Evolutionary conservation across 2,329 filamentous ascomycete genomes (phyloP).

Genomic region (Neofusicoccum kwambonambiense): DNA sequence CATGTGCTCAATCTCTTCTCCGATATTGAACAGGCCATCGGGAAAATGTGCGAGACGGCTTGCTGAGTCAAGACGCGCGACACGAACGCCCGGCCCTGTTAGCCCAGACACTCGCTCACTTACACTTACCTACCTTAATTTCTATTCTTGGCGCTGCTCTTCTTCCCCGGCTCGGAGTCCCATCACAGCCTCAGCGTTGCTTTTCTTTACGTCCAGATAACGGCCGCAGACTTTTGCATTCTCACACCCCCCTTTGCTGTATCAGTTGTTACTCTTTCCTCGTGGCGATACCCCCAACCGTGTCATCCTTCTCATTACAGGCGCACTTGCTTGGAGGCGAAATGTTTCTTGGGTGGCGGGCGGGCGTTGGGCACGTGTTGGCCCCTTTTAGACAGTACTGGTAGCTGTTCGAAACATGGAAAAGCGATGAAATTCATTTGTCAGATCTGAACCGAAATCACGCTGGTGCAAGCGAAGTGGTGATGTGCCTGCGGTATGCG

Average conservation of each 20-base stretch:
- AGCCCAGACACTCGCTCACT: neutral
- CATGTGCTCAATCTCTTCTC: conserved; percentile 42
- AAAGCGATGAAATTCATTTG: conserved; percentile 9
- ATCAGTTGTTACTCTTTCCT: neutral
- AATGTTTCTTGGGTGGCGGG: neutral
- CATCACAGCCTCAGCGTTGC: neutral
- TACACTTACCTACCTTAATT: conserved; percentile 7
- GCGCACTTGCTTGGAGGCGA: conserved; percentile 6
- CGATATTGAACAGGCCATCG: conserved; percentile 43
- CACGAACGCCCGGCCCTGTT: neutral
- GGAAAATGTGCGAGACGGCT: conserved; percentile 39
- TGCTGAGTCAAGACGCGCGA: neutral
- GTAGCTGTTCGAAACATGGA: conserved; percentile 11
- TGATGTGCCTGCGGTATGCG: neutral
- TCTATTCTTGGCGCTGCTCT: conserved; percentile 10
- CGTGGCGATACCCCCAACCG: conserved; percentile 14
- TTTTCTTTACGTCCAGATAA: conserved; percentile 2
- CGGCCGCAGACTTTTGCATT: neutral
- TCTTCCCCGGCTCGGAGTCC: neutral
- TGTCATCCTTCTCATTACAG: conserved; percentile 4
- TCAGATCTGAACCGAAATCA: conserved; percentile 2
- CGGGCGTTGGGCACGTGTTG: neutral
- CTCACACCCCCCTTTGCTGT: neutral
- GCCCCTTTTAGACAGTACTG: conserved; percentile 1
- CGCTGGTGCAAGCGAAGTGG: neutral